phyloP scores from a whole-genome alignment of 768 basidiomycete species.

The Suillus spraguei region DNA sequence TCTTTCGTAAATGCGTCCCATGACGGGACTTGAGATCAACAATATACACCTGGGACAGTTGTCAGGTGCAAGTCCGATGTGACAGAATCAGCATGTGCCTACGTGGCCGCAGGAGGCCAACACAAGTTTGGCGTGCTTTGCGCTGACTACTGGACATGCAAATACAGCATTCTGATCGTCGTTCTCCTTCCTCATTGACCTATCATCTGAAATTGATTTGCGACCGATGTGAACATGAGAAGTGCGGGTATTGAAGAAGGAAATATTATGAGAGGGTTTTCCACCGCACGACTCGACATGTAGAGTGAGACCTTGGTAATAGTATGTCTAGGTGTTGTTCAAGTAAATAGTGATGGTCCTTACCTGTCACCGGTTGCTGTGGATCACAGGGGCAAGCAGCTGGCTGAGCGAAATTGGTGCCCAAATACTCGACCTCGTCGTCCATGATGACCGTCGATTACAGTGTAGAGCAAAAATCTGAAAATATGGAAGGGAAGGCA shows the following conservation, averaged over 20 bases:
- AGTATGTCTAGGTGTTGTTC: slow-evolving; percentile 19
- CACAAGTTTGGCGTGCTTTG: slow-evolving; percentile 75
- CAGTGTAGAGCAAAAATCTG: slow-evolving; percentile 10
- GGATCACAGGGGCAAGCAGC: slow-evolving; percentile 28
- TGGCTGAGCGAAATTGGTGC: slow-evolving; percentile 38
- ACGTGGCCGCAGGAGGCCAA: slow-evolving; percentile 75
- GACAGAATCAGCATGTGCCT: slow-evolving; percentile 29
- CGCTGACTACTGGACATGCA: slow-evolving; percentile 77
- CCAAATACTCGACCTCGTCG: slow-evolving; percentile 66
- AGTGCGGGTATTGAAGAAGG: slow-evolving; percentile 54
- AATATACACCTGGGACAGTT: slow-evolving; percentile 56
- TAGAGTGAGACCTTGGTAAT: slow-evolving; percentile 54
- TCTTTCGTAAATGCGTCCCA: slow-evolving; percentile 67
- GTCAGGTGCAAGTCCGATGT: slow-evolving; percentile 22
- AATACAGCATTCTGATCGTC: slow-evolving; percentile 60
- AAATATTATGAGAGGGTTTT: slow-evolving; percentile 46
- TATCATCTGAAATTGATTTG: slow-evolving; percentile 52
- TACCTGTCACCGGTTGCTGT: slow-evolving; percentile 46
- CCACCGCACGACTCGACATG: slow-evolving; percentile 56
- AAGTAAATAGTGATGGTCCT: slow-evolving; percentile 25
- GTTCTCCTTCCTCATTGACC: slow-evolving; percentile 39
- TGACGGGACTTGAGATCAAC: slow-evolving; percentile 76
- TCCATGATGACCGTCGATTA: slow-evolving; percentile 39
- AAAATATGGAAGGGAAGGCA: background rate
- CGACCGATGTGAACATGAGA: slow-evolving; percentile 67